Evolutionary conservation across 768 basidiomycete species (phyloP), one percentile per base, ranked within the genome.

Genomic region (Tylopilus plumbeoviolaceoides): DNA sequence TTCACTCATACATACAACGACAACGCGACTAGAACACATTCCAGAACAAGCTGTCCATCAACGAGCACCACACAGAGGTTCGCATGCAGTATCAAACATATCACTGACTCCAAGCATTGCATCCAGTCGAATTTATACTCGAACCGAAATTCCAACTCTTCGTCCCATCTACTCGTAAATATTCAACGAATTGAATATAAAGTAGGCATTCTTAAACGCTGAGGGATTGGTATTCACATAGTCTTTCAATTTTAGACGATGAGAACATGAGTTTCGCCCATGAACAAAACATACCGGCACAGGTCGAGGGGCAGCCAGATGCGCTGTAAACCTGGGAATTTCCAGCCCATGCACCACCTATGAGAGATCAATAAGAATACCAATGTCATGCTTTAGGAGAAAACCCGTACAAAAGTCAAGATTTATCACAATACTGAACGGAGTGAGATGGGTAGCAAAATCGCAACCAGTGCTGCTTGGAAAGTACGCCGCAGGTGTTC

Each of bases 351-450:
- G 61, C 33, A 3, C 67, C 67, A 33, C 67, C 67, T 66, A 20
- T 30, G 15, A 6, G 23, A 8, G 12, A n/a, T 42, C 3, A 4
- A 21, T 25, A 8, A 46, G 8, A 25, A 33, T 5, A n/a, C 18
- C 11, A 39, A 21, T 35, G 12, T 7, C 38, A 11, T 15, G 14
- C 18, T 5, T 2, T 17, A 10, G 8, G 9, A 50, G 35, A 12
- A 18, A 27, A 11, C 27, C 54, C 67, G 7, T 21, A 66, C 65
- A 69, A 42, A 66, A 67, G 36, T 63, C 62, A 10, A 66, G 60
- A 58, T 89, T 82, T 59, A 89, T 83, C 55, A 87, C 72, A 51
- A 87, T 87, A 55, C 80, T 82, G 61, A 87, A 78, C 1, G 73
- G 55, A 10, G 75, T 70, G 58, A 89, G 82, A 51, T 82, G 70